Evolutionary conservation across 495 filamentous ascomycete genomes (phyloP).

Genomic region (Paragyromitra xinjiangensis): DNA sequence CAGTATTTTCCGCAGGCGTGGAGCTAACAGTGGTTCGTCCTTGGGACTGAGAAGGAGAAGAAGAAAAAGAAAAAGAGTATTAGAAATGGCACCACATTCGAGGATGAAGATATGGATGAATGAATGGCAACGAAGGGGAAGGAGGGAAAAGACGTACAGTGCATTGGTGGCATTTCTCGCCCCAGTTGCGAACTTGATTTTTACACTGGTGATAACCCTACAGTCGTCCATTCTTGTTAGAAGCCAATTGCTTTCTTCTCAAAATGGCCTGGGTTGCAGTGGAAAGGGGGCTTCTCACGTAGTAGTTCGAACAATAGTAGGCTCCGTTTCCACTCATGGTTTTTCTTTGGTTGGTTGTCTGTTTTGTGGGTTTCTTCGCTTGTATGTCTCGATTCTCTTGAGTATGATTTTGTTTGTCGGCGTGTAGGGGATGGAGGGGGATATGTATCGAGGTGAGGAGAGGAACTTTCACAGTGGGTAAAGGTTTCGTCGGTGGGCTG

Average conservation of each 20-base stretch:
- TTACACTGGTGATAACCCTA: constrained; percentile 52
- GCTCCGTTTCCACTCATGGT: constrained; percentile 57
- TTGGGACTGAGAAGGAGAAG: constrained; percentile 23
- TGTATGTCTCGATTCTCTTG: constrained; percentile 7
- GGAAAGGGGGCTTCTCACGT: constrained; percentile 58
- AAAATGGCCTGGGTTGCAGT: not conserved
- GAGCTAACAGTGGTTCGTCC: constrained; percentile 40
- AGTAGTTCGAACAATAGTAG: constrained; percentile 67
- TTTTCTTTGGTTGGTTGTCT: constrained; percentile 6
- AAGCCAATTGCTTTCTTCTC: not conserved
- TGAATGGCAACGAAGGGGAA: not conserved
- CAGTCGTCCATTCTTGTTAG: constrained; percentile 5
- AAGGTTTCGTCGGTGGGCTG: not conserved
- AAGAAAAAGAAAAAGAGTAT: not conserved
- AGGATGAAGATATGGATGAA: not conserved
- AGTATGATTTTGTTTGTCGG: constrained; percentile 11
- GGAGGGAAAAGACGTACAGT: constrained; percentile 34
- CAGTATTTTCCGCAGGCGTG: constrained; percentile 18
- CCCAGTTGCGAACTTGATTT: constrained; percentile 53
- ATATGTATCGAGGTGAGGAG: constrained; percentile 37
- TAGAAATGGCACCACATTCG: not conserved
- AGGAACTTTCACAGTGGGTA: constrained; percentile 16
- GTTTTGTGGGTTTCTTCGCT: not conserved
- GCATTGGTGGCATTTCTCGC: constrained; percentile 54
- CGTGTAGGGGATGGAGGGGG: constrained; percentile 31